A percentile compares a stretch with the other conserved stretches of the same genome.
phyloP scores from a whole-genome alignment of 495 filamentous ascomycete species.

The Daldinia vernicosa region DNA sequence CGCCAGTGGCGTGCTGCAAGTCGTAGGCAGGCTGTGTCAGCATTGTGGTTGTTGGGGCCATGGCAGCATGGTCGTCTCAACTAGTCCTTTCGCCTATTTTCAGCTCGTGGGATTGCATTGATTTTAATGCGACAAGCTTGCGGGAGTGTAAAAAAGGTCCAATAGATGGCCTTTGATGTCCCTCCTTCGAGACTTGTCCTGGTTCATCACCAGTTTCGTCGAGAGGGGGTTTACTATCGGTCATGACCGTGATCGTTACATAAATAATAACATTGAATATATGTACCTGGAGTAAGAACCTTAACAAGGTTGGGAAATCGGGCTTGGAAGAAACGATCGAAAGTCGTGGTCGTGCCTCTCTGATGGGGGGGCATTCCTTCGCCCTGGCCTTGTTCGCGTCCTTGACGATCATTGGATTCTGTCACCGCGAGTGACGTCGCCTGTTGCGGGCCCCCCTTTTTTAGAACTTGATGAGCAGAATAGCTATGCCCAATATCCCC shows the following conservation, averaged over 20 bases:
- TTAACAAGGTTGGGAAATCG: slow-evolving; percentile 8
- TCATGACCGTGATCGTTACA: neutral
- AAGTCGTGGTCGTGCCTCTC: neutral
- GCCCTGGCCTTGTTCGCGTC: slow-evolving; percentile 5
- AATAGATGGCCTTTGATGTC: slow-evolving; percentile 13
- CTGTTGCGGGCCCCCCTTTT: slow-evolving; percentile 27
- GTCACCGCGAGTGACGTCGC: slow-evolving; percentile 39
- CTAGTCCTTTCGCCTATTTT: slow-evolving; percentile 33
- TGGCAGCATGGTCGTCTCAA: slow-evolving; percentile 34
- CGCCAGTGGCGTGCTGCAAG: slow-evolving; percentile 4
- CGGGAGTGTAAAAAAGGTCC: slow-evolving; percentile 22
- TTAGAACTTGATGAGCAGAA: slow-evolving; percentile 20
- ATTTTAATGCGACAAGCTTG: slow-evolving; percentile 35
- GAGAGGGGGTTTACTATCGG: neutral
- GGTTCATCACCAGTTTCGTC: slow-evolving; percentile 36
- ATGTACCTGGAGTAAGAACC: slow-evolving; percentile 18
- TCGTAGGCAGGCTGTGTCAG: slow-evolving; percentile 29
- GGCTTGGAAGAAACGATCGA: slow-evolving; percentile 1
- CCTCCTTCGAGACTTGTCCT: slow-evolving; percentile 24
- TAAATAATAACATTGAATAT: neutral
- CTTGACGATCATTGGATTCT: slow-evolving; percentile 34
- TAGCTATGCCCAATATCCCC: slow-evolving; percentile 11
- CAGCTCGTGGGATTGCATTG: slow-evolving; percentile 42
- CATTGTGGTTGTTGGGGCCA: slow-evolving; percentile 28
- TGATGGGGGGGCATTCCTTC: slow-evolving; percentile 1